phyloP scores from a whole-genome alignment of 345 rosid species.

The Eucalyptus marginata region DNA sequence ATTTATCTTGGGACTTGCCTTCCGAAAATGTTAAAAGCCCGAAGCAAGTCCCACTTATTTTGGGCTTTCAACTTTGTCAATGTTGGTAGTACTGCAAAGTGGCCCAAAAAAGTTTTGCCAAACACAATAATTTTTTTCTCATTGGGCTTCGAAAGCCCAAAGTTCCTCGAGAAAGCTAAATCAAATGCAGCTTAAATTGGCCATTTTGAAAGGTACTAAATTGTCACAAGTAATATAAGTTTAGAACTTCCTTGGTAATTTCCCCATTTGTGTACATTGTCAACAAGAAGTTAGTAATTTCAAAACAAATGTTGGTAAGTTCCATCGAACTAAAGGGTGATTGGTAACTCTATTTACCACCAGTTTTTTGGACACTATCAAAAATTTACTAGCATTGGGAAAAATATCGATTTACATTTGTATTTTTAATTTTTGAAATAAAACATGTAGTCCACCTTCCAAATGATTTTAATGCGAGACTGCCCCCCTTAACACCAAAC shows the following conservation, averaged over 20 bases:
- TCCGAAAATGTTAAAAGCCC: no score
- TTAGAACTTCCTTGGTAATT: not conserved
- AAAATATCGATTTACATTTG: not conserved
- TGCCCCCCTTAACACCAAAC: not conserved
- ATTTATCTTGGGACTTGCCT: no score
- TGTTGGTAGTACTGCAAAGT: no score
- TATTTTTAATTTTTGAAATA: not conserved
- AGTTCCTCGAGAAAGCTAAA: no score
- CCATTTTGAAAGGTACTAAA: not conserved
- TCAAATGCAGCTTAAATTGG: not conserved
- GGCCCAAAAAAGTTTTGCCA: no score
- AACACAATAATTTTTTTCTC: no score
- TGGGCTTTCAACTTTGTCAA: no score
- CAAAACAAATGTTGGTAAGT: not conserved
- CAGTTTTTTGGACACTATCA: not conserved
- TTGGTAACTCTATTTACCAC: not conserved
- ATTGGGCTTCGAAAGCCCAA: no score
- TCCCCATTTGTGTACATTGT: not conserved
- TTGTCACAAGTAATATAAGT: not conserved
- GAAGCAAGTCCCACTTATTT: no score
- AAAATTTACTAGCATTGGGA: not conserved
- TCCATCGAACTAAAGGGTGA: not conserved
- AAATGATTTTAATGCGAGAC: not conserved
- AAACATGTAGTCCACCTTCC: not conserved
- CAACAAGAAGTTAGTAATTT: not conserved